Conservation (phyloP, 1,284 basidiomycete species). For the Irpex sp. region DNA sequence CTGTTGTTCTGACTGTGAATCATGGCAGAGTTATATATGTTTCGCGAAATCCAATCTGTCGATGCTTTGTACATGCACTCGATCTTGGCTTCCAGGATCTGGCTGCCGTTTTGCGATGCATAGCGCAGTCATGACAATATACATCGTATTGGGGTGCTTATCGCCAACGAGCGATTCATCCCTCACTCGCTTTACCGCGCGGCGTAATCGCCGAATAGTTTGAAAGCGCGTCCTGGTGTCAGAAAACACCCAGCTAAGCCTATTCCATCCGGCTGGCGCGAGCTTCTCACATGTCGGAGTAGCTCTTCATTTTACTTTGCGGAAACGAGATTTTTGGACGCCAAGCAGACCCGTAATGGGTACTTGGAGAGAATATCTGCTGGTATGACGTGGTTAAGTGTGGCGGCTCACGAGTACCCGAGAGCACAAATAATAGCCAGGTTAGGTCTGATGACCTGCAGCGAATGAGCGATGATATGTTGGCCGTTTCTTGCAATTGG, state of each 20-base stretch:
- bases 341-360: not conserved
- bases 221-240: not conserved
- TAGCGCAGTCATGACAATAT: not conserved
- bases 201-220: not conserved
- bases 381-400: not conserved
- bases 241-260: not conserved
- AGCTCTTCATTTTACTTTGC: not conserved
- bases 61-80: not conserved
- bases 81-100: not conserved
- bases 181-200: not conserved
- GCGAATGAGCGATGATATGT: not conserved
- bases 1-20: not conserved
- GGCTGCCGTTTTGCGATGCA: not conserved
- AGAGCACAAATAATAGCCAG: not conserved
- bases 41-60: not conserved
- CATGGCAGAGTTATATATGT: not conserved
- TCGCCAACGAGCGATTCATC: not conserved
- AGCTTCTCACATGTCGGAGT: not conserved
- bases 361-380: not conserved
- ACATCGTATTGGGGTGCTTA: not conserved
- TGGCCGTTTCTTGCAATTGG: not conserved
- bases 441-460: not conserved
- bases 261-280: not conserved
- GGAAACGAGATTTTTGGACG: not conserved
- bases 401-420: not conserved